Percentiles rank a stretch among this genome's conserved stretches.
These are phyloP conservation scores for Trichomonas gallinae DNA, from an alignment of 208 protist genomes.

Conservation along the genomic window DNA sequence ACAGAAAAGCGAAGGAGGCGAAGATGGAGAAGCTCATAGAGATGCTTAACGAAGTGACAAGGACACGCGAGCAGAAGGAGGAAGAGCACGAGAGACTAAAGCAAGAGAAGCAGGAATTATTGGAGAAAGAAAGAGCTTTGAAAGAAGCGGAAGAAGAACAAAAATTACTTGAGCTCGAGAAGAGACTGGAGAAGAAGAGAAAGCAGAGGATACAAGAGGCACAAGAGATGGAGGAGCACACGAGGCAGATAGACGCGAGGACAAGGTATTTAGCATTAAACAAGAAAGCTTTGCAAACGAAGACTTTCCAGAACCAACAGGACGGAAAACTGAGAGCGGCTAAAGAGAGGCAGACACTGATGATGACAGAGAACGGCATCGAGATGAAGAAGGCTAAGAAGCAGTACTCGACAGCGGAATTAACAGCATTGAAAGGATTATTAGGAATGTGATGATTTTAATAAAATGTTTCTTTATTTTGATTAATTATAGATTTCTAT, in stretches of 20 bases:
- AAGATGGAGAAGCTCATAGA: not conserved
- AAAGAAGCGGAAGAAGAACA: not conserved
- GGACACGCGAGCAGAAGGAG: not conserved
- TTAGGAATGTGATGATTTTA: not conserved
- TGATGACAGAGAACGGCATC: not conserved
- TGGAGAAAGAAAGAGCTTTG: not conserved
- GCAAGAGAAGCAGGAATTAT: not conserved
- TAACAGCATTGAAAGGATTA: not conserved
- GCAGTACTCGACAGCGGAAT: not conserved
- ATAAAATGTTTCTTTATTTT: no score
- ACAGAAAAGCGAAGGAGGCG: not conserved
- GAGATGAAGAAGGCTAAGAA: not conserved
- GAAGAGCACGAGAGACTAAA: not conserved
- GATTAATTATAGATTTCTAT: no score
- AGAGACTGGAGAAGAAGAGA: not conserved
- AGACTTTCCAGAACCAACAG: not conserved
- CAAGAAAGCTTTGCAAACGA: not conserved
- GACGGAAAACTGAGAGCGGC: not conserved
- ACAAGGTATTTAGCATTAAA: not conserved
- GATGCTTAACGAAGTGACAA: not conserved
- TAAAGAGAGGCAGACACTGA: not conserved
- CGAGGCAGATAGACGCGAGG: not conserved
- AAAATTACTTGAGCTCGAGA: not conserved
- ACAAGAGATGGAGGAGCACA: slow-evolving; percentile 12
- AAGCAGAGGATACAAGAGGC: not conserved